Evolutionary conservation across 345 rosid genomes (phyloP).

Genomic region (Passiflora organensis): DNA sequence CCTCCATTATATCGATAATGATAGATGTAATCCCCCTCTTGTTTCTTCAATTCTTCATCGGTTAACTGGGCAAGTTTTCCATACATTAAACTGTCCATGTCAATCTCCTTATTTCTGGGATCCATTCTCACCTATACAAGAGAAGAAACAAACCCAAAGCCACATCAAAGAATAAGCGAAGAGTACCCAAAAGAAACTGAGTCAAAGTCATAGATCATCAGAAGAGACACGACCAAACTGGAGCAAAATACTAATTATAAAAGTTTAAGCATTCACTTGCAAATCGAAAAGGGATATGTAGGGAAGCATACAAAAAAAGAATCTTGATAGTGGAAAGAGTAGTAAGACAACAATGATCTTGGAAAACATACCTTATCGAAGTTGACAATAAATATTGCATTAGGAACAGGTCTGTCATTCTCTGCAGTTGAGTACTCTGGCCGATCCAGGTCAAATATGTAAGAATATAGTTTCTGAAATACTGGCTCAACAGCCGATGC

Average conservation of each 20-base stretch:
- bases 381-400: constrained; percentile 80
- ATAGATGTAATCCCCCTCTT: constrained; percentile 91
- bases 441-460: constrained; percentile 65
- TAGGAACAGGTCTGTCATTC: constrained; percentile 72
- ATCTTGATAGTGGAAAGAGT: not conserved
- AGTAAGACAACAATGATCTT: not conserved
- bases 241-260: not conserved
- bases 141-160: constrained; percentile 11
- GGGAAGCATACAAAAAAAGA: not conserved
- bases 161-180: not conserved
- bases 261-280: too few species aligned
- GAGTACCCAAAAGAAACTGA: too few species aligned
- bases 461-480: constrained; percentile 71
- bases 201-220: constrained; percentile 2
- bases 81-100: constrained; percentile 66
- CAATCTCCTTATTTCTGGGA: constrained; percentile 75
- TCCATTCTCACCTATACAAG: constrained; percentile 81
- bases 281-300: not conserved
- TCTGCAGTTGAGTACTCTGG: constrained; percentile 44
- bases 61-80: constrained; percentile 48
- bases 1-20: constrained; percentile 96
- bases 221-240: not conserved
- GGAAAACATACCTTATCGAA: constrained; percentile 78
- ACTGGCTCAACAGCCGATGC: constrained; percentile 72
- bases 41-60: constrained; percentile 78